Evolutionary conservation across 257 asterid genomes (phyloP).

Genomic region (Nicotiana otophora): DNA sequence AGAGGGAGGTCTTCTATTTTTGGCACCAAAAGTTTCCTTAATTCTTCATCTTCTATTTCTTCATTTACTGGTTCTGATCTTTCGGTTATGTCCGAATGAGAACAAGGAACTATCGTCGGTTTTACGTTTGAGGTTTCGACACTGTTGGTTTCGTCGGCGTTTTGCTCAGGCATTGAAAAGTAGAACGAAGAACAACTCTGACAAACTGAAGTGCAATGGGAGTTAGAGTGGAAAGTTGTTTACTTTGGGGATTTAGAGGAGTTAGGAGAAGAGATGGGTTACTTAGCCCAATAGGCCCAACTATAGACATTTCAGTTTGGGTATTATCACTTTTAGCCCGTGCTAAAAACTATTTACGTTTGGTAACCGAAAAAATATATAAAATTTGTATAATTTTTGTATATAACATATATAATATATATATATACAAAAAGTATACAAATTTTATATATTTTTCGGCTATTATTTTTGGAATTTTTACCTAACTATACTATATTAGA

Average conservation of each 20-base stretch:
- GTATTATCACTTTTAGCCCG: no score
- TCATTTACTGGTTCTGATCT: constrained; percentile 12
- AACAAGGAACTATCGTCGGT: constrained; percentile 16
- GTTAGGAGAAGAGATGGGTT: background rate
- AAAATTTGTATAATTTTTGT: no score
- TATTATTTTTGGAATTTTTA: no score
- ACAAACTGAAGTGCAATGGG: background rate
- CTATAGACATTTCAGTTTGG: no score
- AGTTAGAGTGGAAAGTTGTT: background rate
- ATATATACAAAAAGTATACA: no score
- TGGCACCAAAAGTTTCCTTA: constrained; percentile 60
- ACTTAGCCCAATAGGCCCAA: background rate
- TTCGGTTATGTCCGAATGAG: background rate
- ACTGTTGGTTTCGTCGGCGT: background rate
- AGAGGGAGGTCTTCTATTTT: constrained; percentile 52
- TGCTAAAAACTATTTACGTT: no score
- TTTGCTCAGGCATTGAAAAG: constrained; percentile 14
- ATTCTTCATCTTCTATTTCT: constrained; percentile 36
- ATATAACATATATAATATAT: no score
- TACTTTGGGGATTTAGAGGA: background rate
- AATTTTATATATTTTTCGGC: no score
- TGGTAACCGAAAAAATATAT: no score
- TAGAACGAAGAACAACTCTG: background rate
- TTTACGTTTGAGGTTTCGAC: constrained; percentile 14
- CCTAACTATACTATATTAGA: no score